A percentile compares a stretch with the other conserved stretches of the same genome.
phyloP scores from a whole-genome alignment of 1,139 yeast species.

The Suhomyces kunorum region DNA sequence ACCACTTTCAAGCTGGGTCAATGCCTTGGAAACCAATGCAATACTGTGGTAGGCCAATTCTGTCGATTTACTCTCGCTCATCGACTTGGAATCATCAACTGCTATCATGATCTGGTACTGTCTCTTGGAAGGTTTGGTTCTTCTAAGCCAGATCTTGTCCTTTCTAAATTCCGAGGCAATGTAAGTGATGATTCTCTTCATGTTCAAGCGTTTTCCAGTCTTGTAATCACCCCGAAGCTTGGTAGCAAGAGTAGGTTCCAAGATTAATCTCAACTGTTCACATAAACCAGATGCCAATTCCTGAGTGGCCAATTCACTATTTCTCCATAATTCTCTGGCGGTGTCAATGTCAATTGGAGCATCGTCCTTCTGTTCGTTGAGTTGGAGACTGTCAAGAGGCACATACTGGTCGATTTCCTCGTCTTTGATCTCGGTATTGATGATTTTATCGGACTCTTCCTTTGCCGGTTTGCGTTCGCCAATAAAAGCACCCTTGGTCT shows the following conservation, averaged over 20 bases:
- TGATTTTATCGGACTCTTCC: constrained; percentile 26
- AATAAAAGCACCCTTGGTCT: constrained; percentile 53
- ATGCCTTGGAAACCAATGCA: constrained; percentile 90
- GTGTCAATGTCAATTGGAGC: constrained; percentile 61
- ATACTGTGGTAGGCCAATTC: constrained; percentile 93
- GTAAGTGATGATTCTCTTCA: constrained; percentile 97
- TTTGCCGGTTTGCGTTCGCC: constrained; percentile 46
- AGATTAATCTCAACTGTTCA: constrained; percentile 87
- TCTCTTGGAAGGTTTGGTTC: constrained; percentile 96
- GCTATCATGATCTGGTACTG: constrained; percentile 98
- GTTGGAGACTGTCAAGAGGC: constrained; percentile 29
- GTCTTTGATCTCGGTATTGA: constrained; percentile 26
- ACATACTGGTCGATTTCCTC: constrained; percentile 33
- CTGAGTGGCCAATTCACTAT: constrained; percentile 78
- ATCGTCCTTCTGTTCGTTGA: constrained; percentile 20
- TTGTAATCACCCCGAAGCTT: constrained; percentile 93
- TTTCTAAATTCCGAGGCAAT: constrained; percentile 97
- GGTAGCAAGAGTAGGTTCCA: constrained; percentile 95
- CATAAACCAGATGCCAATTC: constrained; percentile 86
- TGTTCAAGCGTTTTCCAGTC: constrained; percentile 94
- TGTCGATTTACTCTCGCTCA: constrained; percentile 91
- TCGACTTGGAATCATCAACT: constrained; percentile 94
- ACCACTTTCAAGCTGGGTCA: constrained; percentile 93
- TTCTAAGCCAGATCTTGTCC: constrained; percentile 96
- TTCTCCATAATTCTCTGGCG: constrained; percentile 78